Base-by-base conservation (phyloP, 1,139 yeast species). In the Citeromyces hawaiiensis region DNA sequence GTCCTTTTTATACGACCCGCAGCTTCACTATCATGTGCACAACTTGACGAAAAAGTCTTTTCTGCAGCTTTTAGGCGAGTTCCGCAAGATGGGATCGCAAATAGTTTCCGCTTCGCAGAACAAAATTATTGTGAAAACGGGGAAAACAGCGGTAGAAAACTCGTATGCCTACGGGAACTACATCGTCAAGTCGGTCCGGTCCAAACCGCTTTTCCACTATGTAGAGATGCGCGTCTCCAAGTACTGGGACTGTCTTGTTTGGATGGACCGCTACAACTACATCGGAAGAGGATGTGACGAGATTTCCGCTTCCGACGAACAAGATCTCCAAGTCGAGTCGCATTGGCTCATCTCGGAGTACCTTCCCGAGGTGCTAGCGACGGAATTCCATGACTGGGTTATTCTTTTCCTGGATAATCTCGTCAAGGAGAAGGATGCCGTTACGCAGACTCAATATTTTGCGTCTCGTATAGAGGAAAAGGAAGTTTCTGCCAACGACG, bases 91-190 rank as follows among this genome's bases (percentile, higher is more conserved):
- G 64, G 94, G 94, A 17, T 78, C 95, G 1, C 64, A 69, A 25
- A 76, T 87, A 11, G 74, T 91, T 2, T 83, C 72, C 64, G 96
- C 96, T 2, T 82, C 81, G 52, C 72, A 93, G 50, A 83, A 80
- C 50, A 79, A 81, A 46, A 59, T 88, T 38, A 60, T 91, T 30
- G 56, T 93, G 38, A 76, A 75, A 51, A 88, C 98, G 0, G 63
- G 75, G 15, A 91, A 91, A 55, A 66, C 72, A 2, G 72, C 83
- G 0, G 93, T 91, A 23, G 96, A 82, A 45, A 86, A 82, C 50
- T 86, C 96, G 1, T 86, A 83, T 56, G 94, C 97, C 0, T 88
- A 82, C 56, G 93, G 96, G n/a, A 87, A 85, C 48, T 87, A 87
- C 53, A 66, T 87, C 38, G 68, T 85, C 36, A 82, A 83, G 47